These are phyloP conservation scores for Cavenderia fasciculata DNA, from an alignment of 78 protist species.

Conservation along the genomic window DNA sequence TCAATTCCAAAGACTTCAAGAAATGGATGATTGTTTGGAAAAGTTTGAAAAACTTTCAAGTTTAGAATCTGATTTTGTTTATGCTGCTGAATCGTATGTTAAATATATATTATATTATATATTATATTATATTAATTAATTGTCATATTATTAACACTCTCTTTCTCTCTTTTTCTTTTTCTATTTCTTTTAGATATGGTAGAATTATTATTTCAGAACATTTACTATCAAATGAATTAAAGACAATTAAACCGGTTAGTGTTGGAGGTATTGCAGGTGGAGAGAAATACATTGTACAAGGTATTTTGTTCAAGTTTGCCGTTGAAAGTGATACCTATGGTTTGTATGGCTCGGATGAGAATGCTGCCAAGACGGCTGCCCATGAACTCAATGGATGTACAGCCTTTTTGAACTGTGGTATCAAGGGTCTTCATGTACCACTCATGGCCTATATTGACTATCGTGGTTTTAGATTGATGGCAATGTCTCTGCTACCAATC, in stretches of 20 bases:
- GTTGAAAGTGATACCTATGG: constrained; percentile 78
- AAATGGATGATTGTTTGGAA: constrained; percentile 67
- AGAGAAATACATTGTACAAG: constrained; percentile 80
- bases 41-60: constrained; percentile 52
- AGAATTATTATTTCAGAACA: constrained; percentile 75
- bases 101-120: too few species aligned
- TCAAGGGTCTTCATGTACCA: constrained; percentile 77
- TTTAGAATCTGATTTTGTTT: constrained; percentile 70
- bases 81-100: constrained; percentile 74
- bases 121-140: too few species aligned
- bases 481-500: constrained; percentile 75
- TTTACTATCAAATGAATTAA: constrained; percentile 43
- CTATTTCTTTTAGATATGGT: too few species aligned
- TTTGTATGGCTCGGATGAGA: constrained; percentile 75
- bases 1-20: constrained; percentile 45
- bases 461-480: constrained; percentile 76
- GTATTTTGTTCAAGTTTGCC: constrained; percentile 83
- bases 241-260: constrained; percentile 80
- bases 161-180: too few species aligned
- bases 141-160: too few species aligned
- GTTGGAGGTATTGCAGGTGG: constrained; percentile 88
- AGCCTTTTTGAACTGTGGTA: constrained; percentile 61
- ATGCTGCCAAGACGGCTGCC: constrained; percentile 83
- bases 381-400: constrained; percentile 78
- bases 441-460: constrained; percentile 82